Base-by-base conservation (phyloP, 208 protist genomes). In the Eutreptiella sp. region DNA sequence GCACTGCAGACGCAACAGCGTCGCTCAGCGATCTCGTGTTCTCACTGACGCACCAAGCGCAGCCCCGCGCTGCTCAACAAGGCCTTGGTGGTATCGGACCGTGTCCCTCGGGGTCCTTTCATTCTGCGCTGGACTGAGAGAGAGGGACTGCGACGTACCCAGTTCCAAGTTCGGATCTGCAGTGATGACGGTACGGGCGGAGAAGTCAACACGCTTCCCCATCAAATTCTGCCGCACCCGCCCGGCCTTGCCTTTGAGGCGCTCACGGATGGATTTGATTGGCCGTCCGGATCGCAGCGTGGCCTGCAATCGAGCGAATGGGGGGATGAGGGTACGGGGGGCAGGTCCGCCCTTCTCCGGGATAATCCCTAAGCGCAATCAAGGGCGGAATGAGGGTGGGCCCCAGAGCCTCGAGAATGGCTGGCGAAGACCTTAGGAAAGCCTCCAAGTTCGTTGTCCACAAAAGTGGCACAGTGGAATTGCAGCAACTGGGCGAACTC, bases 171-270 rank as follows among this genome's bases (percentile, higher is more conserved):
- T 96, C 21, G 94, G 94, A 71, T 98, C 94, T 0, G 92, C 81
- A 2, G 96, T 98, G 82, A 99, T 99, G 63, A 99, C 98, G 0
- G 97, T 99, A 36, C 98, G 86, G 3, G 97, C 97, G 36, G 82
- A 96, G 73, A 99, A 99, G 70, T 99, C 96, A 21, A 98, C 95
- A 54, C 98, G 93, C 76, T 99, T 99, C 45, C 97, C 97, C 96
- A 99, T 99, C 3, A 99, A 68, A 73, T 99, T 98, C 27, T 90
- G 89, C 41, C 98, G 81, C 35, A 99, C 85, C 21, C 96, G 75
- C 27, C 97, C 97, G 72, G 95, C 92, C 77, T 99, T 99, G 33
- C 96, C 97, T 70, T 98, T 98, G 7, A 99, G 73, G 21, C 98
- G 83, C 76, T 99, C 89, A 48, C 83, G 82, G 39, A 99, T 94